phyloP scores from a whole-genome alignment of 208 protist species.

The Acanthamoeba lenticulata region DNA sequence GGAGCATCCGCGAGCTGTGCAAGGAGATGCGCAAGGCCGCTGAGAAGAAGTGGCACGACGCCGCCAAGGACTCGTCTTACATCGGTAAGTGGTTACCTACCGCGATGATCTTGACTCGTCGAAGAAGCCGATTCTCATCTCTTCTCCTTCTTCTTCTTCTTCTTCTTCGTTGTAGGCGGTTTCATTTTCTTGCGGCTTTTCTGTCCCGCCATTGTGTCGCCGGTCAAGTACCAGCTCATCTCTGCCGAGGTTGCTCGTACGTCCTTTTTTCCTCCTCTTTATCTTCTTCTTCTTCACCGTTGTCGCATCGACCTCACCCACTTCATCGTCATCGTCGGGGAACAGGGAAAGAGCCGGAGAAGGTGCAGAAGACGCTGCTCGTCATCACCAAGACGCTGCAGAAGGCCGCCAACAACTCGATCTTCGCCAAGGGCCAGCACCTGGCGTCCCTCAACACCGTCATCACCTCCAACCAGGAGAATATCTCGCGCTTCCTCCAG shows the following conservation, averaged over 20 bases:
- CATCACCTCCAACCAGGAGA: constrained; percentile 9
- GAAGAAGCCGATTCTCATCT: background rate
- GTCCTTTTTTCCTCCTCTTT: background rate
- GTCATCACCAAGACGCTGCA: constrained; percentile 51
- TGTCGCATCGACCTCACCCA: no score
- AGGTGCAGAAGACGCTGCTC: constrained; percentile 52
- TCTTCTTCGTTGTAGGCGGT: background rate
- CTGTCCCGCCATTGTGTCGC: constrained; percentile 52
- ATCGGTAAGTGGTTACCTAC: no score
- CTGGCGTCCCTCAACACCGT: background rate
- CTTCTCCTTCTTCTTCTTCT: background rate
- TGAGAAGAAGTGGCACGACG: constrained; percentile 30
- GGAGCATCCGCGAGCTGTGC: constrained; percentile 29
- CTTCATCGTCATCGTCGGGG: no score
- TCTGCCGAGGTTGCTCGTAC: background rate
- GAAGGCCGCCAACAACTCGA: constrained; percentile 56
- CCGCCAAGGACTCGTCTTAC: background rate
- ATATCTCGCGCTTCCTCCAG: background rate
- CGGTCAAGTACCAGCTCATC: constrained; percentile 41
- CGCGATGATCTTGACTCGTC: no score
- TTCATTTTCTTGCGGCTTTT: constrained; percentile 62
- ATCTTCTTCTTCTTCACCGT: background rate
- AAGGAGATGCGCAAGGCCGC: constrained; percentile 25
- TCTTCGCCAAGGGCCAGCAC: background rate
- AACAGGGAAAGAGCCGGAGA: constrained; percentile 8